phyloP scores from a whole-genome alignment of 306 rosid species.

The Vigna angularis region DNA sequence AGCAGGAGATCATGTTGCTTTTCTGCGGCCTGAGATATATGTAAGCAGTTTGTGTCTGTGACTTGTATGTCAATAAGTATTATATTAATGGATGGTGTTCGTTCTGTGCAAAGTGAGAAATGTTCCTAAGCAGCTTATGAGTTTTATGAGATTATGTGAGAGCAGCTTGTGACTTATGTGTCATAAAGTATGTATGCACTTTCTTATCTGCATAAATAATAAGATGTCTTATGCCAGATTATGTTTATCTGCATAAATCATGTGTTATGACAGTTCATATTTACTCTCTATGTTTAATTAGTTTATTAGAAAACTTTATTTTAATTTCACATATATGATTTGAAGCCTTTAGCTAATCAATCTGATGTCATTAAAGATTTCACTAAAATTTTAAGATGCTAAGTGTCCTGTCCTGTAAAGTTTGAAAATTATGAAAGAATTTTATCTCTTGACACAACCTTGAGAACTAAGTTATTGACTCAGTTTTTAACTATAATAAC shows the following conservation, averaged over 20 bases:
- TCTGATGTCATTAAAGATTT: background rate
- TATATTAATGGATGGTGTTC: no score
- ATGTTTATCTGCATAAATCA: no score
- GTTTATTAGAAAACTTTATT: background rate
- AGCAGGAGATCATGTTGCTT: background rate
- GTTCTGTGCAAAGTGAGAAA: no score
- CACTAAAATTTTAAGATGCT: background rate
- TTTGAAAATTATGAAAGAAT: no score
- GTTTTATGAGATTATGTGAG: background rate
- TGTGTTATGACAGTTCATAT: background rate
- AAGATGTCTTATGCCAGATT: background rate
- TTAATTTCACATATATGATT: background rate
- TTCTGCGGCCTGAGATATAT: no score
- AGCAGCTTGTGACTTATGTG: background rate
- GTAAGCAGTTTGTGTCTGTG: background rate
- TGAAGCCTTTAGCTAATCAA: background rate
- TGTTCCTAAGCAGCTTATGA: background rate
- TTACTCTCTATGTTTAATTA: background rate
- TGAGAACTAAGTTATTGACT: no score
- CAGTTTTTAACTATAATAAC: no score
- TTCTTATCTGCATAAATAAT: background rate
- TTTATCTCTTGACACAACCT: no score
- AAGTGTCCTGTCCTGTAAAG: conserved; percentile 3
- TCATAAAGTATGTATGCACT: background rate
- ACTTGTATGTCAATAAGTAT: no score